Conservation (phyloP, 768 basidiomycete genomes). For the Russula sp. region DNA sequence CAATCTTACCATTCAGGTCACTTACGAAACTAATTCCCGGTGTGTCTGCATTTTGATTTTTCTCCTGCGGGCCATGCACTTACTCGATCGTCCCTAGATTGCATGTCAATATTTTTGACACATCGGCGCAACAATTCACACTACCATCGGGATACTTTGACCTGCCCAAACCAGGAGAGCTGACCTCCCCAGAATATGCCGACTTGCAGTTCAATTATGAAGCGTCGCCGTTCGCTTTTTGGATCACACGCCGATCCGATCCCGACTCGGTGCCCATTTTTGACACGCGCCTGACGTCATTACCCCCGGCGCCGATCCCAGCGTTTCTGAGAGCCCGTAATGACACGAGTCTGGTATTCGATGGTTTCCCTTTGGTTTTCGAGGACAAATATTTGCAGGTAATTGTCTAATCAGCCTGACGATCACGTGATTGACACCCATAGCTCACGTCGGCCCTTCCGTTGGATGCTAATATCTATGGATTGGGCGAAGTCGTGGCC, state of each 20-base stretch:
- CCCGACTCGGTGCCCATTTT: slow-evolving; percentile 54
- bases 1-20: slow-evolving; percentile 57
- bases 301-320: slow-evolving; percentile 55
- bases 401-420: not conserved
- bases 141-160: slow-evolving; percentile 51
- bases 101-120: slow-evolving; percentile 64
- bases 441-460: slow-evolving; percentile 65
- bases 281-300: slow-evolving; percentile 58
- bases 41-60: slow-evolving; percentile 27
- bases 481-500: slow-evolving; percentile 66
- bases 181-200: slow-evolving; percentile 35
- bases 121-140: slow-evolving; percentile 54
- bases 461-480: slow-evolving; percentile 64
- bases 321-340: slow-evolving; percentile 44
- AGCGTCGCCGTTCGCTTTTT: slow-evolving; percentile 64
- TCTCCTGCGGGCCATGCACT: not conserved
- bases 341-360: slow-evolving; percentile 48
- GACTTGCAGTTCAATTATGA: slow-evolving; percentile 70
- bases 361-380: slow-evolving; percentile 66
- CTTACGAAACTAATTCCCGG: slow-evolving; percentile 54
- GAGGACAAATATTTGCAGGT: slow-evolving; percentile 79
- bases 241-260: slow-evolving; percentile 65
- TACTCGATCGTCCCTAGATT: slow-evolving; percentile 49
- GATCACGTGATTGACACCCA: not conserved
- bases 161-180: slow-evolving; percentile 30